These are phyloP conservation scores for Groenewaldozyma salmanticensis DNA, from an alignment of 805 yeast genomes.

Conservation along the genomic window DNA sequence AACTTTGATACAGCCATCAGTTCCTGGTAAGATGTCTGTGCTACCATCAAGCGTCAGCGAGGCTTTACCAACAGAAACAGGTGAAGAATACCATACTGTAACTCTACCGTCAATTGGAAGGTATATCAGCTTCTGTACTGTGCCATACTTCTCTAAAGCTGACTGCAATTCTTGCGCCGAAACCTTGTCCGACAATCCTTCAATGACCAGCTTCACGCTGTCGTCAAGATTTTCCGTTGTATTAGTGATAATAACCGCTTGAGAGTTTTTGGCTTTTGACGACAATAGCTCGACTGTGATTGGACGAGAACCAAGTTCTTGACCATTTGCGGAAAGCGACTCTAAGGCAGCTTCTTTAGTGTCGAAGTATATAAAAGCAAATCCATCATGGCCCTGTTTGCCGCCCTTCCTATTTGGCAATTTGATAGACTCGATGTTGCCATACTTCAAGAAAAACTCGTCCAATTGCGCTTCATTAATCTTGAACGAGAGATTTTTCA, in stretches of 20 bases:
- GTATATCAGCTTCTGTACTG: conserved; percentile 3
- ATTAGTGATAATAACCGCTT: not conserved
- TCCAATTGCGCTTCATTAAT: conserved; percentile 28
- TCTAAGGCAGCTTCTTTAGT: conserved; percentile 35
- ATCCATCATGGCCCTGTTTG: conserved; percentile 40
- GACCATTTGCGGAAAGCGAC: conserved; percentile 37
- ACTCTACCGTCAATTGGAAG: conserved; percentile 10
- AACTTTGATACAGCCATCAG: not conserved
- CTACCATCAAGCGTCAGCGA: conserved; percentile 13
- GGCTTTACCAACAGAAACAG: conserved; percentile 13
- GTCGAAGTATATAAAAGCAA: conserved; percentile 51
- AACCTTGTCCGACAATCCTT: conserved; percentile 13
- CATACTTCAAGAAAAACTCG: conserved; percentile 9
- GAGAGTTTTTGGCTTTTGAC: not conserved
- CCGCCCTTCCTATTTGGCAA: conserved; percentile 33
- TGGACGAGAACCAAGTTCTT: conserved; percentile 36
- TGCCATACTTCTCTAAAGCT: conserved; percentile 11
- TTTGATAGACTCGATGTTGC: conserved; percentile 34
- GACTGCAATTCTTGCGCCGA: conserved; percentile 4
- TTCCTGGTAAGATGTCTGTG: not conserved
- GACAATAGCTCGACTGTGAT: conserved; percentile 28
- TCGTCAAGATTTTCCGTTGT: conserved; percentile 3
- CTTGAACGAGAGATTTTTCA: conserved; percentile 42
- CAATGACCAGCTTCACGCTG: conserved; percentile 10
- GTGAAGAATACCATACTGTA: conserved; percentile 9